Base-by-base conservation (phyloP, 371 early-diverging fungal genomes). In the Apophysomyces sp. region DNA sequence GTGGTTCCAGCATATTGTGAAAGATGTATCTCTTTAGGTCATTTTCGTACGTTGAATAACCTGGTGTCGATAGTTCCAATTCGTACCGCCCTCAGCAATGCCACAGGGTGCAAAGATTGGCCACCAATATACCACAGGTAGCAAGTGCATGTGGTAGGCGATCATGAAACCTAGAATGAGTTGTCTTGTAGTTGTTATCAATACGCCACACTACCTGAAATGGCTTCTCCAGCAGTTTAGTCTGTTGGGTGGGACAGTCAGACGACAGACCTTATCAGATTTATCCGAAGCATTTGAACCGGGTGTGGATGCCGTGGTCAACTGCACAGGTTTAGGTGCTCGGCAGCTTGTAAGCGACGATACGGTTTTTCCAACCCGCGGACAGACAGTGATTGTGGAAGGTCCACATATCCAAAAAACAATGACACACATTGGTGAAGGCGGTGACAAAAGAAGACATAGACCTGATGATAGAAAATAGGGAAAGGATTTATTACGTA, bases 311-410 rank as follows among this genome's bases (percentile, higher is more conserved):
- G 71, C 86, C 18, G 82, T 92, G 24, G 78, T 94, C 57, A 92
- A 92, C 62, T 94, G 94, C 63, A 84, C 92, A 2, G 94, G 93
- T 0, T 66, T 86, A 27, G 84, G 85, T 7, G 80, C 92, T 8
- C 57, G 80, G 29, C 75, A 65, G 13, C 67, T 94, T 1, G 89
- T 91, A 0, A 65, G 81, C 18, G 94, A 94, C 64, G n/a, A 59
- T 4, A 64, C 67, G 0, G 67, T 89, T 5, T 90, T 74, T 36
- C 89, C 92, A 8, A 89, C 88, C 0, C 76, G 93, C 11, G 94
- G 94, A 12, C 93, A 94, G 67, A 89, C 85, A 2, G 76, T 88
- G 0, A 57, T 90, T 5, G 86, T 90, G 6, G 55, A 80, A 26
- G 91, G 88, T 3, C 69, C 87, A 4, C 82, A 87, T 57, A 76